Conservation (phyloP, 306 rosid genomes). For the Rosa rugosa region DNA sequence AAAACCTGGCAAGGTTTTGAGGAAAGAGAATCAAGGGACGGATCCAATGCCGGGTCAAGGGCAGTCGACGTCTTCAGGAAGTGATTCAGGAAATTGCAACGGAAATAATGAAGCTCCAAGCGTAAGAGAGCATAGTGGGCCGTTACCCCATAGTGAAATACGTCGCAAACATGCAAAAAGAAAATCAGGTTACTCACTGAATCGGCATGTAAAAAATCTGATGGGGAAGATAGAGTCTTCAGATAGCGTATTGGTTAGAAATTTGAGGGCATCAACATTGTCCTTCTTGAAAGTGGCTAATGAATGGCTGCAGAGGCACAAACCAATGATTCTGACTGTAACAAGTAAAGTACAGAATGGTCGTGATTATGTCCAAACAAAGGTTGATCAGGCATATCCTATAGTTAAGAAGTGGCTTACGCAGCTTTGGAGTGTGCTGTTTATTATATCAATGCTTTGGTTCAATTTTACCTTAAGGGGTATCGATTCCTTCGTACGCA, state of each 20-base stretch:
- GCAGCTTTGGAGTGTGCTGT: slow-evolving; percentile 62
- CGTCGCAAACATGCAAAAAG: slow-evolving; percentile 41
- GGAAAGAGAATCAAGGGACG: slow-evolving; percentile 62
- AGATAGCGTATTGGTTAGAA: slow-evolving; percentile 48
- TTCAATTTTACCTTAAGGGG: slow-evolving; percentile 82
- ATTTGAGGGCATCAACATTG: slow-evolving; percentile 41
- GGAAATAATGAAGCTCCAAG: slow-evolving; percentile 41
- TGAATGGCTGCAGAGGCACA: slow-evolving; percentile 57
- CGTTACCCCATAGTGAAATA: slow-evolving; percentile 33
- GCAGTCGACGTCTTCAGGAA: slow-evolving; percentile 35
- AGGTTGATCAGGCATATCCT: slow-evolving; percentile 68
- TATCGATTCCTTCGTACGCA: slow-evolving; percentile 73
- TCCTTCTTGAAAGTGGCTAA: slow-evolving; percentile 50
- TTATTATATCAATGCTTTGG: slow-evolving; percentile 81
- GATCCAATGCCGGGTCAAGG: slow-evolving; percentile 32
- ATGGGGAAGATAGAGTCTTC: slow-evolving; percentile 50
- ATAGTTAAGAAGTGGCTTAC: slow-evolving; percentile 62
- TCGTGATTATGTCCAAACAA: slow-evolving; percentile 41
- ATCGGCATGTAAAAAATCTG: slow-evolving; percentile 46
- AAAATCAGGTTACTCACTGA: slow-evolving; percentile 40
- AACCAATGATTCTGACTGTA: slow-evolving; percentile 47
- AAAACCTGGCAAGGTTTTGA: slow-evolving; percentile 31
- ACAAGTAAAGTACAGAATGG: slow-evolving; percentile 34
- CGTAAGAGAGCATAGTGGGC: slow-evolving; percentile 40
- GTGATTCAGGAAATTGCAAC: slow-evolving; percentile 40